These are phyloP conservation scores for Multifurca ochricompacta DNA, from an alignment of 768 basidiomycete species.

Conservation along the genomic window DNA sequence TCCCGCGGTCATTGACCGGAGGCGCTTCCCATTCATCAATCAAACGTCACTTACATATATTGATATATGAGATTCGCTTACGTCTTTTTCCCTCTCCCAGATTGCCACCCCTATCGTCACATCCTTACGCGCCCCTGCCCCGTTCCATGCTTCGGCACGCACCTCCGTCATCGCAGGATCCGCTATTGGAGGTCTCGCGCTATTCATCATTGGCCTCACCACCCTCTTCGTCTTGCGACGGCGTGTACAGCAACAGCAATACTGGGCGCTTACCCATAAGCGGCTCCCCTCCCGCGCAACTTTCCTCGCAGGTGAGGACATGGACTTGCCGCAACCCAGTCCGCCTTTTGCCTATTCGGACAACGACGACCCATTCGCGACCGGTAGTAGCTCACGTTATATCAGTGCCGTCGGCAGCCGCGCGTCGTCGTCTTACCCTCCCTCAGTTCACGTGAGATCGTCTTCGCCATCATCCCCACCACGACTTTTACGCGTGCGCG, in stretches of 20 bases:
- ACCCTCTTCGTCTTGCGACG: slow-evolving; percentile 10
- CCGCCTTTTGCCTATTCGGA: not conserved
- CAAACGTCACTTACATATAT: too few species aligned
- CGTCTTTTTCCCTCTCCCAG: not conserved
- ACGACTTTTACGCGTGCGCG: slow-evolving; percentile 11
- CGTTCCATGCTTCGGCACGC: not conserved
- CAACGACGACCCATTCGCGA: slow-evolving; percentile 1
- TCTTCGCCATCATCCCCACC: slow-evolving; percentile 2
- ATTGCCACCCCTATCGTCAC: slow-evolving; percentile 18
- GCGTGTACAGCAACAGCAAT: slow-evolving; percentile 2
- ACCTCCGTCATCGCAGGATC: slow-evolving; percentile 11
- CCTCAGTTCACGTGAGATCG: not conserved
- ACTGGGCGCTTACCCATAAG: slow-evolving; percentile 15
- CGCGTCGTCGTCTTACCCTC: not conserved
- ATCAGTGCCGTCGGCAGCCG: not conserved
- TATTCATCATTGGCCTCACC: slow-evolving; percentile 9
- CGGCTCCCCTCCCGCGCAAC: slow-evolving; percentile 6
- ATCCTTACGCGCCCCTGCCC: not conserved
- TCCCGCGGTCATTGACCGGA: not conserved
- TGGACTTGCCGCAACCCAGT: slow-evolving; percentile 7
- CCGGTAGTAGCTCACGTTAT: not conserved
- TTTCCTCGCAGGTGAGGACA: slow-evolving; percentile 14
- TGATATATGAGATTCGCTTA: too few species aligned
- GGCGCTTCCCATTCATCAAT: not conserved
- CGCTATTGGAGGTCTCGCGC: slow-evolving; percentile 4